Evolutionary conservation across 108 stramenopile genomes (phyloP), one percentile per base, ranked within the genome.

Genomic region (Chaetoceros tenuissimus): DNA sequence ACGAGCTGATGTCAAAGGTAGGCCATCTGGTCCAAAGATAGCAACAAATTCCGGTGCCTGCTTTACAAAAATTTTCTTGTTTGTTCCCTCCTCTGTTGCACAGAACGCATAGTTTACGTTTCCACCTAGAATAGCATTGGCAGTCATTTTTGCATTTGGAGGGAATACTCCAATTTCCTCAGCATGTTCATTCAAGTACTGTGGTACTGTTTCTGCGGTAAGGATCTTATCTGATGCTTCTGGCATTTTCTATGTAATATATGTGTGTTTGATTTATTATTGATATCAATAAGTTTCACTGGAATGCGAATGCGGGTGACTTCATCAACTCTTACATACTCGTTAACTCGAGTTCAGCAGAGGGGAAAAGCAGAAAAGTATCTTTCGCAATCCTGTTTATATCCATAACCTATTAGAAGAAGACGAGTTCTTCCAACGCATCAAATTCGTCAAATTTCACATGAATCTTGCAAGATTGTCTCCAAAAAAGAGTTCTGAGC

Each of bases 91-190:
- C 24, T 70, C 58, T 2, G 60, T 60, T 17, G 84, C 78, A 54
- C 80, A 78, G 70, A 89, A 90, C 49, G 89, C 85, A 57, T 80
- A 90, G 59, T 90, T 90, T 27, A 90, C 78, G 60, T 90, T 90
- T 29, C 89, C 89, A 8, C 89, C 89, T 31, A 60, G 47, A 59
- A 90, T 90, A 16, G 80, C 68, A 27, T 46, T 56, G 17, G 78
- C 80, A n/a, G 45, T 53, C n/a, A 78, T 69, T 16, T 46, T 53
- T 10, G 72, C 64, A 19, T 62, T 50, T 24, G 70, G 66, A 21
- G 60, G 46, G 49, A 72, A 75, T 0, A 72, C 74, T 19, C 67
- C 58, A 46, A 84, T 65, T 21, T 72, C 52, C 29, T 71, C 60
- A 49, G 74, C 73, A 26, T 70, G 68, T 40, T 78, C 60, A 17